Evolutionary conservation across 73 alveolate species (phyloP), one percentile per base, ranked within the genome.

Genomic region (Stentor coeruleus): DNA sequence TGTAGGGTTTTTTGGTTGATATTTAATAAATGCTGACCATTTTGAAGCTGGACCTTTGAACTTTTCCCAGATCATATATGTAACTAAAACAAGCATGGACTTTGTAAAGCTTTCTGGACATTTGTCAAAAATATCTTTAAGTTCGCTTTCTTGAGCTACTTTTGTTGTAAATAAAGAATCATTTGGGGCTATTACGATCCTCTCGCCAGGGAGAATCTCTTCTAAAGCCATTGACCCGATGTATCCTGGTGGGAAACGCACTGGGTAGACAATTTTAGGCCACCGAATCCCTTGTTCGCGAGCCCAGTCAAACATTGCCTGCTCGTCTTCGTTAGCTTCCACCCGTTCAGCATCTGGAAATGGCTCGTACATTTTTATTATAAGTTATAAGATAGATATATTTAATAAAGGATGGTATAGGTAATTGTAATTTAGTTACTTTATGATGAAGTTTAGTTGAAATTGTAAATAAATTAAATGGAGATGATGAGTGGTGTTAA

Each of bases 171-270:
- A 36, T n/a, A 40, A 75, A 38, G 72, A 35, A 75, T 38, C 26
- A 38, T 39, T 75, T 36, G 83, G 83, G 3, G 72, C 72, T 75
- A 66, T 26, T 33, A 75, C 30, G 6, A 75, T 75, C 6, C 26
- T 36, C 38, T 75, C 83, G 28, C 33, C 33, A 6, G 83, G 83
- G 30, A 37, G 28, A 39, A 75, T 75, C 30, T 15, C 38, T 20
- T 75, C 59, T 37, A 39, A 14, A 37, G 83, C 83, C 38, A 15
- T 75, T 37, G 72, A 14, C 35, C 83, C 83, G 38, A 75, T n/a
- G 3, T 75, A 75, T 2, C 83, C 83, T 0, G 83, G 83, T 1
- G 83, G 83, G 84, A 75, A 75, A 31, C 14, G 74, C 38, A 75
- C 83, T 26, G 83, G 83, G 39, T 75, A 75, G 14, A 14, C 83